These are phyloP conservation scores for Ammopiptanthus mongolicus DNA, from an alignment of 306 rosid genomes.

Conservation along the genomic window DNA sequence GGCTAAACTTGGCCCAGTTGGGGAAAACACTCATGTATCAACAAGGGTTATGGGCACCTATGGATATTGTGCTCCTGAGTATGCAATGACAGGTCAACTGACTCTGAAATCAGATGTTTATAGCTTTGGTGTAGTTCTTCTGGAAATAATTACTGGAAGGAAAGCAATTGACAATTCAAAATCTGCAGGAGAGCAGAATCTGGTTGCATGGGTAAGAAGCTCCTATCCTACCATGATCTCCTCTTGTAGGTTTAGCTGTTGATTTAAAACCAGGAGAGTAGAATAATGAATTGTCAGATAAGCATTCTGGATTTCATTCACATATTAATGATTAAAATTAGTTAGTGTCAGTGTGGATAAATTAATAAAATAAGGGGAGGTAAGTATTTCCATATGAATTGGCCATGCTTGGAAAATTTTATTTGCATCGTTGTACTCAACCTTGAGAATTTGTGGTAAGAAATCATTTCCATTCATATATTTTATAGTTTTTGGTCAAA, in stretches of 20 bases:
- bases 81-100: constrained; percentile 89
- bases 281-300: neutral
- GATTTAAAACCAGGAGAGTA: neutral
- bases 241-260: neutral
- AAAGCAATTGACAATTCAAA: constrained; percentile 75
- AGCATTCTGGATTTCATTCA: neutral
- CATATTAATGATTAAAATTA: neutral
- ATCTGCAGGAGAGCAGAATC: constrained; percentile 82
- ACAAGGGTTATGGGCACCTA: constrained; percentile 98
- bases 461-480: constrained; percentile 12
- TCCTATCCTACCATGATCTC: neutral
- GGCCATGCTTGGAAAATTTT: neutral
- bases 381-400: neutral
- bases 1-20: constrained; percentile 95
- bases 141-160: constrained; percentile 93
- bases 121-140: constrained; percentile 92
- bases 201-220: constrained; percentile 88
- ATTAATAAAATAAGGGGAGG: neutral
- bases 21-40: constrained; percentile 85
- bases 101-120: constrained; percentile 92
- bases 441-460: neutral
- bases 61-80: constrained; percentile 95
- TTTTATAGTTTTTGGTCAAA: neutral
- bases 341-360: neutral
- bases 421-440: neutral